Conservation (phyloP, 78 protist species). For the Tieghemostelium lacteum region DNA sequence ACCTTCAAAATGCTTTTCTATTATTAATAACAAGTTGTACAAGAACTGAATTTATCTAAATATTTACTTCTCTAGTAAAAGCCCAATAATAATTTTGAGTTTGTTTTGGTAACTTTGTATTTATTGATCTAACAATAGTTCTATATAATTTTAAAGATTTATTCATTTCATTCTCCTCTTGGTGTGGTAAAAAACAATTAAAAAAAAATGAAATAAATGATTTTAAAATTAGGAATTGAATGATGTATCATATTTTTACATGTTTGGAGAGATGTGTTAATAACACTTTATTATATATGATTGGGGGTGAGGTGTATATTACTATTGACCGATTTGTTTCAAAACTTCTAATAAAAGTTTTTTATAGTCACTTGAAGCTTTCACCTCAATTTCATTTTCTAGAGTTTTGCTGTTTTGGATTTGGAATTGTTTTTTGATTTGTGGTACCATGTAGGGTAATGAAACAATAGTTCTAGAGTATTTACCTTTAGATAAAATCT, state of each 20-base stretch:
- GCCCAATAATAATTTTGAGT: constrained; percentile 67
- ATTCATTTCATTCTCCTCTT: too few relatives aligned
- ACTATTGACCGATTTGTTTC: background rate
- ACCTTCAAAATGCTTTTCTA: constrained; percentile 59
- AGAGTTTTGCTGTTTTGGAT: background rate
- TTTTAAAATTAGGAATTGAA: too few relatives aligned
- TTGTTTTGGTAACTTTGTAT: constrained; percentile 49
- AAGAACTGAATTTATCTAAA: too few relatives aligned
- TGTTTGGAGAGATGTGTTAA: too few relatives aligned
- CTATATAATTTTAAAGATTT: constrained; percentile 33
- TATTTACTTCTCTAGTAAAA: constrained; percentile 45
- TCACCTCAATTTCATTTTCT: background rate
- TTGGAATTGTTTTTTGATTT: background rate
- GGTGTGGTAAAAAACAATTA: too few relatives aligned
- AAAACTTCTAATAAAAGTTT: constrained; percentile 4
- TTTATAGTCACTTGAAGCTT: constrained; percentile 14
- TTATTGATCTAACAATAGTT: constrained; percentile 55
- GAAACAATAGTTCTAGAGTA: background rate
- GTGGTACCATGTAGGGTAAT: background rate
- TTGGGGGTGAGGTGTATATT: too few relatives aligned
- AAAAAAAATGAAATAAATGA: too few relatives aligned
- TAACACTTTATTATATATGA: too few relatives aligned
- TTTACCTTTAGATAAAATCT: background rate
- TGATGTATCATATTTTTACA: too few relatives aligned
- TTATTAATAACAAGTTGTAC: too few relatives aligned